Conservation (phyloP, 495 filamentous ascomycete species). For the Elasticomyces elasticus region DNA sequence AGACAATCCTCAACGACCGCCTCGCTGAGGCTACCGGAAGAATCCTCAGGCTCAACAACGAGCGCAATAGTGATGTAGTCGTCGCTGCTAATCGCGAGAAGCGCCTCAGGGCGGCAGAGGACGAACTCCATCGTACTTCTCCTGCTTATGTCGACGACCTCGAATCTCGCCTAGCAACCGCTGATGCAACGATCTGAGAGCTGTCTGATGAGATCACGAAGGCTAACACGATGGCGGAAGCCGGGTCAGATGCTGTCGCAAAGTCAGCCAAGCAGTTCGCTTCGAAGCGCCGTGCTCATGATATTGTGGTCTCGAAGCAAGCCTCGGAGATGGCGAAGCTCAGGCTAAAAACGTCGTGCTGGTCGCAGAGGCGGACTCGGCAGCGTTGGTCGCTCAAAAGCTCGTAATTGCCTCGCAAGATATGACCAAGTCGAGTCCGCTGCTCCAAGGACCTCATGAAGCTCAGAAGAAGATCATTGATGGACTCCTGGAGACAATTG, state of each 20-base stretch:
- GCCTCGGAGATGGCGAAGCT: background rate
- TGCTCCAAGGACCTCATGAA: background rate
- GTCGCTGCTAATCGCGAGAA: no score
- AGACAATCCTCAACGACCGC: no score
- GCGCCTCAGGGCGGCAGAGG: no score
- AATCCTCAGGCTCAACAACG: no score
- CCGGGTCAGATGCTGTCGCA: background rate
- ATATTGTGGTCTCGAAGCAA: background rate
- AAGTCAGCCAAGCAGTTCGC: background rate
- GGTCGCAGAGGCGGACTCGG: background rate
- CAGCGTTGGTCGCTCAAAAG: background rate
- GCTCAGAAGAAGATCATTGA: background rate
- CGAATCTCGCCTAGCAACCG: no score
- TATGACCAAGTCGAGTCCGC: background rate
- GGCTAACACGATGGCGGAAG: no score
- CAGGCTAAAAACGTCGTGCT: background rate
- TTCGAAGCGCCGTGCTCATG: background rate
- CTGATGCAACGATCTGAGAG: no score
- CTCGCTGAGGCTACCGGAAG: no score
- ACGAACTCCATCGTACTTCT: no score
- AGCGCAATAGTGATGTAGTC: no score
- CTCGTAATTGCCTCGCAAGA: background rate
- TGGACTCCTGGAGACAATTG: background rate
- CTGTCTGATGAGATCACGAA: no score
- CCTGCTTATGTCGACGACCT: no score